Evolutionary conservation across 345 rosid genomes (phyloP).

Genomic region (Stellera chamaejasme): DNA sequence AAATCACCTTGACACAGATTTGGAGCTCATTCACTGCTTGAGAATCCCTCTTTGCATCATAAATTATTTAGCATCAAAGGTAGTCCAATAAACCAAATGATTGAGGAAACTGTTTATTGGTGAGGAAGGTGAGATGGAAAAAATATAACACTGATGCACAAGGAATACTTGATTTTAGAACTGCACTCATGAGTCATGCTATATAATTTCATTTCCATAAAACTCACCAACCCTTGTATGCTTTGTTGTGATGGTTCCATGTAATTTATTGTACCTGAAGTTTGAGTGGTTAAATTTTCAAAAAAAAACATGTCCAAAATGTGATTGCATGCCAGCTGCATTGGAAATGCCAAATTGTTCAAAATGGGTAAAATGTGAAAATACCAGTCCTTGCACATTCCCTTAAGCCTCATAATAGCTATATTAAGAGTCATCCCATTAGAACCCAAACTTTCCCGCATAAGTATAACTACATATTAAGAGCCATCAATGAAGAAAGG

Average conservation of each 20-base stretch:
- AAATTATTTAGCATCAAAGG: too few species aligned
- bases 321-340: neutral
- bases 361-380: conserved; percentile 11
- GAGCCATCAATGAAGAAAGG: too few species aligned
- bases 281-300: conserved; percentile 13
- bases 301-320: neutral
- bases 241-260: conserved; percentile 63
- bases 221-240: conserved; percentile 46
- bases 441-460: conserved; percentile 41
- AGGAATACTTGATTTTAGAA: too few species aligned
- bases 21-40: too few species aligned
- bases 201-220: neutral
- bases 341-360: neutral
- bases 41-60: too few species aligned
- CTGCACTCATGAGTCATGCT: neutral
- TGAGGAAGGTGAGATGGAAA: too few species aligned
- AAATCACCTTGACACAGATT: too few species aligned
- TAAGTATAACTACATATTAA: conserved; percentile 2
- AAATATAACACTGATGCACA: too few species aligned
- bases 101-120: too few species aligned
- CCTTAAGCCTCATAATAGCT: conserved; percentile 46
- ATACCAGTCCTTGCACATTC: conserved; percentile 51
- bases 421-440: conserved; percentile 35
- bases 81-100: too few species aligned
- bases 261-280: conserved; percentile 48